Base-by-base conservation (phyloP, 257 asterid species). In the Ajuga chamaepitys region DNA sequence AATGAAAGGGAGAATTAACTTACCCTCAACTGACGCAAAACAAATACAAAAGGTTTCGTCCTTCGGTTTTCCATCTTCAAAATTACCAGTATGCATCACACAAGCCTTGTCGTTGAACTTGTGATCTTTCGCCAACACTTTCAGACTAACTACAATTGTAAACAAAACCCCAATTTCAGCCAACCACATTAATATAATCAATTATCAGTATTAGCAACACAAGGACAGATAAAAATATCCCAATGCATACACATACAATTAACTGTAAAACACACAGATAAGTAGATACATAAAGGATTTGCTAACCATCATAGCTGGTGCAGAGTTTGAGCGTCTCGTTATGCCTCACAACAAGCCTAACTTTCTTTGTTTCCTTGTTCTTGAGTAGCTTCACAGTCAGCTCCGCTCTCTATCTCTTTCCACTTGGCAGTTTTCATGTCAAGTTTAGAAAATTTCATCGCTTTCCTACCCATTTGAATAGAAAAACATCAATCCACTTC, bases 371-470 rank as follows among this genome's bases (percentile, higher is more conserved):
- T 37, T 88, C 95, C 75, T 78, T 84, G 67, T 90, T 92, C 79
- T 84, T 81, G 45, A 91, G 87, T 42, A 88, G 85, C 85, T 91
- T 91, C 74, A 91, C 88, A 24, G 81, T 77, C 8, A 62, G 79
- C 97, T 37, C 97, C 97, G 68, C 96, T 91, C 78, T 91, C 96
- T 71, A 88, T 88, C 97, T n/a, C n/a, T n/a, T n/a, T n/a, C n/a
- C n/a, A n/a, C n/a, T n/a, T n/a, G 64, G 66, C 76, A 58, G 89
- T 95, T 54, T 87, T 96, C 77, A 78, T 88, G 51, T 88, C 96
- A 74, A 91, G 88, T 78, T 96, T 88, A 70, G 88, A 91, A 55
- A 91, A 67, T n/a, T n/a, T n/a, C 86, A 88, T 91, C 1, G 94
- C 76, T 77, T 88, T 91, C 91, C 98, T 91, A 70, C 56, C 14